Evolutionary conservation across 2,329 filamentous ascomycete genomes (phyloP).

Genomic region (Cladosporium sphaerospermum): DNA sequence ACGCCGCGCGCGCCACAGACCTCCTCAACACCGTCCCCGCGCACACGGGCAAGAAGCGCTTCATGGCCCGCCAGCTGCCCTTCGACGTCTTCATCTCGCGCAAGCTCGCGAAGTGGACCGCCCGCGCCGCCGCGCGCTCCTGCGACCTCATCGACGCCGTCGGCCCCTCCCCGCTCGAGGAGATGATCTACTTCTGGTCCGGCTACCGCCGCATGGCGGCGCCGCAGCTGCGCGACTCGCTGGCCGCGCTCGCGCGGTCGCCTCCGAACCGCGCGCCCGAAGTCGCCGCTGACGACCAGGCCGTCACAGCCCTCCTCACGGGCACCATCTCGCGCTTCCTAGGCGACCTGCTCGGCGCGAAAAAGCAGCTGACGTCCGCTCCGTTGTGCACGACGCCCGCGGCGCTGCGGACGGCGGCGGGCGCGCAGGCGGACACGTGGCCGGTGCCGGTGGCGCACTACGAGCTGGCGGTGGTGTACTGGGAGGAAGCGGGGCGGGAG

Average conservation of each 20-base stretch:
- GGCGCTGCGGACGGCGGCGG: background rate
- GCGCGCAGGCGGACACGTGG: slow-evolving; percentile 53
- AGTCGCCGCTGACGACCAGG: slow-evolving; percentile 49
- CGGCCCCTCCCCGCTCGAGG: slow-evolving; percentile 72
- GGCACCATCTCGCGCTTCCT: slow-evolving; percentile 61
- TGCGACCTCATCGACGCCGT: slow-evolving; percentile 72
- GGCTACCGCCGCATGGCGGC: slow-evolving; percentile 73
- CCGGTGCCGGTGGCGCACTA: slow-evolving; percentile 70
- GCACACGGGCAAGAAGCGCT: slow-evolving; percentile 75
- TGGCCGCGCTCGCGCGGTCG: slow-evolving; percentile 59
- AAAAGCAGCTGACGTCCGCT: slow-evolving; percentile 50
- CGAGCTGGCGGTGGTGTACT: slow-evolving; percentile 76
- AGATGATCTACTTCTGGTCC: slow-evolving; percentile 94
- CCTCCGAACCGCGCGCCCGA: slow-evolving; percentile 35
- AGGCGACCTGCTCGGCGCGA: slow-evolving; percentile 54
- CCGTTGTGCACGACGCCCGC: slow-evolving; percentile 55
- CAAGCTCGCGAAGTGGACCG: slow-evolving; percentile 85
- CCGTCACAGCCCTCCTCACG: slow-evolving; percentile 60
- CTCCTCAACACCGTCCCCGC: slow-evolving; percentile 65
- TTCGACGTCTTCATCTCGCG: slow-evolving; percentile 80
- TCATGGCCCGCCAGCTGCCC: slow-evolving; percentile 83
- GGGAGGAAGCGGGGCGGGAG: slow-evolving; percentile 55
- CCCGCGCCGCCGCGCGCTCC: slow-evolving; percentile 60
- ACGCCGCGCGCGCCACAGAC: slow-evolving; percentile 52
- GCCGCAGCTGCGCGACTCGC: slow-evolving; percentile 57